Evolutionary conservation across 163 green algal genomes (phyloP), one percentile per base, ranked within the genome.

Genomic region (Scenedesmus sp.): DNA sequence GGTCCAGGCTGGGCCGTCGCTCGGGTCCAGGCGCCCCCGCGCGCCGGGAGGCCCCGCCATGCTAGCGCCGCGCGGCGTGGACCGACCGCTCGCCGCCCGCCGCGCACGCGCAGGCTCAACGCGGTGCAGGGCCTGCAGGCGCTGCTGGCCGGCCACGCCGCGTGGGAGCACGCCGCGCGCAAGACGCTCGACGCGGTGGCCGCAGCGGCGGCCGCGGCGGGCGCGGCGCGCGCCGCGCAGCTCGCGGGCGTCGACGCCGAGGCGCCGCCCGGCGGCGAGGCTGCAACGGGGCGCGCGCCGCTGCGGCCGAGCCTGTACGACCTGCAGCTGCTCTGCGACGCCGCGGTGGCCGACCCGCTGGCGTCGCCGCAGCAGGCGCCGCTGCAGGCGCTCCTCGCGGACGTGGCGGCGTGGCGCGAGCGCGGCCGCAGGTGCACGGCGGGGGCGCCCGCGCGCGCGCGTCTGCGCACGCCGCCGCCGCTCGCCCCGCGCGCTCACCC

Each of bases 291-390:
- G n/a, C 33, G 18, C 28, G 47, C 51, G 24, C 17, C 62, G 2
- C 26, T n/a, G 11, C 31, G 73, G 48, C 48, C 51, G 13, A 20
- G n/a, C 6, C 33, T 81, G 60, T 5, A 17, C 1, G 73, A 81
- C 51, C 28, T 74, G 17, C 28, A 65, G 60, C 33, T 73, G 62
- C 48, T 81, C 60, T 45, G 28, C 60, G 73, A 81, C 9, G 73
- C 50, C 54, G 73, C 60, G 45, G 36, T 29, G 47, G 48, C 47
- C 20, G 51, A 64, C 51, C 62, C 60, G 0, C 34, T 81, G 9
- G 20, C 5, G 0, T 66, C 44, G 6, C 6, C 10, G 1, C 33
- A 67, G 29, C 51, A 74, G 10, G 73, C 22, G n/a, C 60, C 73
- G 15, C 60, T 81, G 50, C 31, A 60, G 15, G 29, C 18, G 22